phyloP scores from a whole-genome alignment of 2,329 filamentous ascomycete species.

The Ambrosiella beaveri region DNA sequence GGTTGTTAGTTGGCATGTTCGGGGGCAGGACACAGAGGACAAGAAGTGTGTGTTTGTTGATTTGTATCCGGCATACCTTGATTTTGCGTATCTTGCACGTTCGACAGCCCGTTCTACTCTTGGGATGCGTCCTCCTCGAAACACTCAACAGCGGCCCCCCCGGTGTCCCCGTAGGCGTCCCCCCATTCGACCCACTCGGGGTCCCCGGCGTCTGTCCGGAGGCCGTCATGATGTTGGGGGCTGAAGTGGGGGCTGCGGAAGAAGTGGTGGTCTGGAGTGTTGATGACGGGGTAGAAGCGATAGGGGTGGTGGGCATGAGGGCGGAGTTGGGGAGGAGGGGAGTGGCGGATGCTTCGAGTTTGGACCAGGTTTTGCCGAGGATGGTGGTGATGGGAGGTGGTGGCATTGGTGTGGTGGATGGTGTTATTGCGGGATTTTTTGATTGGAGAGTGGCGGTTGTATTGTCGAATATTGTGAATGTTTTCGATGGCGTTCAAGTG shows the following conservation, averaged over 20 bases:
- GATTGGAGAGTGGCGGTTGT: not conserved
- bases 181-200: not conserved
- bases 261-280: not conserved
- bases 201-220: not conserved
- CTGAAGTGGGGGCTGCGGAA: not conserved
- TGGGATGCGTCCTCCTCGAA: constrained; percentile 10
- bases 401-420: constrained; percentile 2
- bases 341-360: constrained; percentile 1
- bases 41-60: not conserved
- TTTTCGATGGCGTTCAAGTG: not conserved
- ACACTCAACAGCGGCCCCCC: not conserved
- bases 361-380: constrained; percentile 6
- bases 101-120: constrained; percentile 13
- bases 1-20: not conserved
- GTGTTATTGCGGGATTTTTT: not conserved
- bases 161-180: not conserved
- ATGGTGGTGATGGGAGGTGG: not conserved
- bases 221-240: not conserved
- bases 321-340: constrained; percentile 2
- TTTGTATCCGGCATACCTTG: constrained; percentile 12
- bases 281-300: not conserved
- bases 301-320: not conserved
- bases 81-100: constrained; percentile 15
- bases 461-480: not conserved
- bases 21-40: not conserved